Evolutionary conservation across 257 asterid genomes (phyloP).

Genomic region (Solanum pennellii): DNA sequence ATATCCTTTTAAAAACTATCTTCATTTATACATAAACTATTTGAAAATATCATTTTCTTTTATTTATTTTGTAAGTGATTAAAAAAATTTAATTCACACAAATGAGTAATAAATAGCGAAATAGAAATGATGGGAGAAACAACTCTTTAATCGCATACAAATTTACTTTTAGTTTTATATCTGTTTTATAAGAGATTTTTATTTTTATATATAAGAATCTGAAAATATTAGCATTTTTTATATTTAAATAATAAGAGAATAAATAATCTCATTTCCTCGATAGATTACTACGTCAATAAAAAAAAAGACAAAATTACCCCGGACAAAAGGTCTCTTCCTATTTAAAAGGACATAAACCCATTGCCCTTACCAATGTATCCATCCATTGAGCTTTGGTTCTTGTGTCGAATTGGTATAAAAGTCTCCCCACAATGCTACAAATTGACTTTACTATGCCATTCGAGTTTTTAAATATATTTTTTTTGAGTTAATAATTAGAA

Average conservation of each 20-base stretch:
- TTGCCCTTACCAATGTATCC: not conserved
- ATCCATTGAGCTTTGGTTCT: not conserved
- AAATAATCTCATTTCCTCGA: too few species aligned
- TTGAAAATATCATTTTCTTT: too few species aligned
- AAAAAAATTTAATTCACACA: not conserved
- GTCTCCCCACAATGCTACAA: not conserved
- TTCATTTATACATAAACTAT: too few species aligned
- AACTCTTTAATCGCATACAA: too few species aligned
- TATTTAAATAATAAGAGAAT: too few species aligned
- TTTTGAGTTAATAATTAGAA: not conserved
- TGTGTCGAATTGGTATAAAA: not conserved
- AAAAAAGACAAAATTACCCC: not conserved
- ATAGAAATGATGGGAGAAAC: too few species aligned
- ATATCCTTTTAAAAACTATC: too few species aligned
- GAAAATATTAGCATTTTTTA: too few species aligned
- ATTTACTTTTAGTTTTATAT: too few species aligned
- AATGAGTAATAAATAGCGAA: not conserved
- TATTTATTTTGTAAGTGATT: not conserved
- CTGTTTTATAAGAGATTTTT: too few species aligned
- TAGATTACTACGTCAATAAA: not conserved
- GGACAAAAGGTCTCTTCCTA: not conserved
- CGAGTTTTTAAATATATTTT: not conserved
- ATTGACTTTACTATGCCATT: not conserved
- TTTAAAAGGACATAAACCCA: not conserved
- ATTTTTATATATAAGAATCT: too few species aligned